Base-by-base conservation (phyloP, 2,329 filamentous ascomycete genomes). In the Dothidotthia symphoricarpi region DNA sequence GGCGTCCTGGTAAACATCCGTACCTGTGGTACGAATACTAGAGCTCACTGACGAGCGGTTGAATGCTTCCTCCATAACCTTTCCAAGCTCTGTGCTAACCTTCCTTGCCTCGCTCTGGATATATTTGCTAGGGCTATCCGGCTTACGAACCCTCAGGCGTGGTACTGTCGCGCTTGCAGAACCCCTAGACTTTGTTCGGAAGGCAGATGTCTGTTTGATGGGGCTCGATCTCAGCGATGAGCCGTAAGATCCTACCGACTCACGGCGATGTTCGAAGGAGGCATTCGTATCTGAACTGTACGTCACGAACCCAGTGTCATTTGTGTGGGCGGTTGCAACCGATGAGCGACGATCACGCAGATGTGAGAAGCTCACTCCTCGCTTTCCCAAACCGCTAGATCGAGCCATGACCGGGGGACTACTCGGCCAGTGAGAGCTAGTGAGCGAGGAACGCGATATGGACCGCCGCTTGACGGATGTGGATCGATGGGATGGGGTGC, bases 41-140 rank as follows among this genome's bases (percentile, higher is more conserved):
- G 77, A 76, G 29, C 72, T 73, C 15, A 76, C 66, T 1, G 75
- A 83, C 37, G 71, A 76, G 52, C 85, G 82, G 59, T 88, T 90
- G 71, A 97, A 96, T 1, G 90, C 90, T 57, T 93, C 87, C 58
- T 97, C 90, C 58, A 90, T 94, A 41, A 93, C 87, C 65, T 88
- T 88, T 33, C 88, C 88, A 45, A 96, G 82, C 55, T 88, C 88
- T 54, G 80, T 81, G 53, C 88, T 95, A 40, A 94, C 85, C 53
- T 91, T 84, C 6, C 88, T 78, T 36, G 93, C 78, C 61, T 95
- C 90, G 41, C 89, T 88, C 52, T 80, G 83, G 67, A 81, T 83
- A 31, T 73, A 71, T 26, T 76, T 71, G 37, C 69, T 74, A 1
- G 71, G 72, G 29, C 61, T 73, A 61, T 60, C 69, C 47, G 44